Evolutionary conservation across 192 early-diverging fungal genomes (phyloP).

Genomic region (Backusella luteola): DNA sequence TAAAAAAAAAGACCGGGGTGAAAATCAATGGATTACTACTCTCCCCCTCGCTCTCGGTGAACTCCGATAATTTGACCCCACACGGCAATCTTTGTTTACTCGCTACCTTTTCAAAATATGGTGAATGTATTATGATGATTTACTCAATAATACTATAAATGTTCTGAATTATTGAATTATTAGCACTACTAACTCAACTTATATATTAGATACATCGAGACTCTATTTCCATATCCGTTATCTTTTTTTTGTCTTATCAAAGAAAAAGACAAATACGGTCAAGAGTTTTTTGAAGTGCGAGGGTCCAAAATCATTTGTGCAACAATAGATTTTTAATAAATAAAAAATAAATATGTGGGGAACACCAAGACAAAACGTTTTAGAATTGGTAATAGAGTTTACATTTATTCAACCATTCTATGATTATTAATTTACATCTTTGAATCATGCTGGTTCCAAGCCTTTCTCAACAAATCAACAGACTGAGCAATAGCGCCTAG

Average conservation of each 20-base stretch:
- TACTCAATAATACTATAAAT: no score
- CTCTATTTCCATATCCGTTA: neutral
- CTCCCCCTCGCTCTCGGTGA: neutral
- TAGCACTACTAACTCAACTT: neutral
- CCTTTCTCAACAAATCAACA: neutral
- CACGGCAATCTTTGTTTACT: neutral
- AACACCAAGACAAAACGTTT: neutral
- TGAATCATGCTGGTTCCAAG: neutral
- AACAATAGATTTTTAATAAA: neutral
- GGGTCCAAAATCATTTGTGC: neutral
- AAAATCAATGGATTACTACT: neutral
- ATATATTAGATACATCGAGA: neutral
- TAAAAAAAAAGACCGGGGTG: constrained; percentile 10
- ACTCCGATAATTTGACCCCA: neutral
- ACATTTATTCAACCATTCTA: neutral
- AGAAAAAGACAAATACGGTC: neutral
- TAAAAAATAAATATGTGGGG: neutral
- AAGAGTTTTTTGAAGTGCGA: neutral
- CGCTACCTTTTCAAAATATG: neutral
- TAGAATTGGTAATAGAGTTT: neutral
- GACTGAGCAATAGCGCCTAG: neutral
- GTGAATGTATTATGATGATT: no score
- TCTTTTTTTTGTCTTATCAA: neutral
- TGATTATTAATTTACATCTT: neutral
- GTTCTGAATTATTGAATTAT: neutral